Percentiles rank a stretch among this genome's conserved stretches.
These are phyloP conservation scores for Macrolepiota dolichaula DNA, from an alignment of 768 basidiomycete genomes.

Conservation along the genomic window DNA sequence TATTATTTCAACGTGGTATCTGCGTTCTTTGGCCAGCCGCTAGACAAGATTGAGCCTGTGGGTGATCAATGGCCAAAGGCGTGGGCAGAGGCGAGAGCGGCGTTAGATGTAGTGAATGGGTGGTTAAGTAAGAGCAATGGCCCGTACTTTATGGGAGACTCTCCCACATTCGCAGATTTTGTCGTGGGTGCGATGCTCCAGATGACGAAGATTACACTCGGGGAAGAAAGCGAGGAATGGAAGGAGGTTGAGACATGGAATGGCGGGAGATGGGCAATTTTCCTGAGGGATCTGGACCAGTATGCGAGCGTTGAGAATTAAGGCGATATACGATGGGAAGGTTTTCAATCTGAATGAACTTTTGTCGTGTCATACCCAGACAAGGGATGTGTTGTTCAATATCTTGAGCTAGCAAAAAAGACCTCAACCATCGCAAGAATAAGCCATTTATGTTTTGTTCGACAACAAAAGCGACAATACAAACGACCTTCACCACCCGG, in stretches of 20 bases:
- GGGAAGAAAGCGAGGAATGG: conserved; percentile 25
- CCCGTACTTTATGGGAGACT: conserved; percentile 12
- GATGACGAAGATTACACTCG: conserved; percentile 18
- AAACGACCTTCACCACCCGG: no score
- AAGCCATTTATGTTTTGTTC: no score
- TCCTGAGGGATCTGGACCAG: conserved; percentile 21
- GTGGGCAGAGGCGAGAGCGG: conserved; percentile 7
- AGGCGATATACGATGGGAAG: no score
- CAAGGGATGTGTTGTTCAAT: no score
- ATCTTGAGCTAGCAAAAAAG: no score
- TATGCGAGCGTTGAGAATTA: not conserved
- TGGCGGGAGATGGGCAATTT: conserved; percentile 30
- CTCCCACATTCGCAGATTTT: conserved; percentile 24
- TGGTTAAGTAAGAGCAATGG: not conserved
- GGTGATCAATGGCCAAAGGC: not conserved
- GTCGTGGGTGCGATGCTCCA: conserved; percentile 17
- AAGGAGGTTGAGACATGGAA: conserved; percentile 30
- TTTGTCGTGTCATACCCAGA: no score
- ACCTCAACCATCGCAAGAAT: no score
- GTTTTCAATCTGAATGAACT: no score
- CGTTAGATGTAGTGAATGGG: conserved; percentile 1
- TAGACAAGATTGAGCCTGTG: not conserved
- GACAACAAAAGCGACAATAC: no score
- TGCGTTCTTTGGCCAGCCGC: conserved; percentile 2
- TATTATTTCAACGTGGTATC: not conserved